These are phyloP conservation scores for Mycena sanguinolenta DNA, from an alignment of 768 basidiomycete genomes.

Conservation along the genomic window DNA sequence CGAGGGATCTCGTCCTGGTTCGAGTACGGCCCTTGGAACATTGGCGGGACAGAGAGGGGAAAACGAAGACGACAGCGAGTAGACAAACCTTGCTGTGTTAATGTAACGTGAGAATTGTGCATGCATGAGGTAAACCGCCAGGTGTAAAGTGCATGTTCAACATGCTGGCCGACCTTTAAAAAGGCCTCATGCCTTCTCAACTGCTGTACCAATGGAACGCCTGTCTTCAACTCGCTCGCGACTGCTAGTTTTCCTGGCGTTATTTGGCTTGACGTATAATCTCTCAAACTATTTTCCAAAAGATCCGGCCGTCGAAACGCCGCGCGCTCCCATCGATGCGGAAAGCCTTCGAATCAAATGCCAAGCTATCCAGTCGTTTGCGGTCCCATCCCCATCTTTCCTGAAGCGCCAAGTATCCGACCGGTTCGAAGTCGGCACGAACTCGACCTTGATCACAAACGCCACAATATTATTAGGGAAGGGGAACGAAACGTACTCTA, in stretches of 20 bases:
- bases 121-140: conserved; percentile 34
- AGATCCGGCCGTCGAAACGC: conserved; percentile 18
- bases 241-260: conserved; percentile 26
- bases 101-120: conserved; percentile 22
- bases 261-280: conserved; percentile 28
- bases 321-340: conserved; percentile 40
- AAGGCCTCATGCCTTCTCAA: conserved; percentile 7
- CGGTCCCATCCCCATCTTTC: conserved; percentile 55
- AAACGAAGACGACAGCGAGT: conserved; percentile 34
- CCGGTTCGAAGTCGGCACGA: conserved; percentile 75
- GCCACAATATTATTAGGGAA: conserved; percentile 77
- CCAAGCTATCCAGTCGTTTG: conserved; percentile 64
- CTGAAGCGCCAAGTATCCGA: conserved; percentile 66
- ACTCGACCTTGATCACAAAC: conserved; percentile 77
- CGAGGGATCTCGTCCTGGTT: conserved; percentile 39
- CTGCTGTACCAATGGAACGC: conserved; percentile 22
- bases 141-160: conserved; percentile 26
- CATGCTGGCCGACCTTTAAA: conserved; percentile 24
- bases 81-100: too few species aligned
- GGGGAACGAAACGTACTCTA: conserved; percentile 63
- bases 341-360: conserved; percentile 59
- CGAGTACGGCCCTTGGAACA: conserved; percentile 50
- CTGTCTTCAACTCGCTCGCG: conserved; percentile 23
- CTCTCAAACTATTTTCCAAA: conserved; percentile 20
- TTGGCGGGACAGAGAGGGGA: conserved; percentile 23